A percentile compares a stretch with the other conserved stretches of the same genome.
phyloP scores from a whole-genome alignment of 1,284 basidiomycete species.

The Vanrija humicola region DNA sequence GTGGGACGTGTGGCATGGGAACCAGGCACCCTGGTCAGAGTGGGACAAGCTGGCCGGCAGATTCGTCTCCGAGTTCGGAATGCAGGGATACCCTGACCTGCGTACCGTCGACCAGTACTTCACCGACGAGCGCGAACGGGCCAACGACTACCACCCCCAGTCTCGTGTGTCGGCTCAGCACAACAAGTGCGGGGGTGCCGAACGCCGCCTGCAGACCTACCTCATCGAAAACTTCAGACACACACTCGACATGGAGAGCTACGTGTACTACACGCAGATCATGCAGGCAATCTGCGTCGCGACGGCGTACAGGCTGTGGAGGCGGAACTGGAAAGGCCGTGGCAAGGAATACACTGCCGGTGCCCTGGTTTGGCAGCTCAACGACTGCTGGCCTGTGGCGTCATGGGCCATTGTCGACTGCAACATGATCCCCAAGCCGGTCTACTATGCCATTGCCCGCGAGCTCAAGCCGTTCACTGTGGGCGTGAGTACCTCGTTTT shows the following conservation, averaged over 20 bases:
- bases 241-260: conserved; percentile 79
- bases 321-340: conserved; percentile 67
- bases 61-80: conserved; percentile 63
- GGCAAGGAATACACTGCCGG: conserved; percentile 69
- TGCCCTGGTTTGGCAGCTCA: conserved; percentile 79
- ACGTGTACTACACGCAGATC: conserved; percentile 73
- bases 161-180: conserved; percentile 76
- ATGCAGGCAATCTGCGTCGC: conserved; percentile 77
- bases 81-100: conserved; percentile 69
- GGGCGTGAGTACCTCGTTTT: conserved; percentile 57
- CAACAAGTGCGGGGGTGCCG: conserved; percentile 81
- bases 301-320: conserved; percentile 70
- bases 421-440: conserved; percentile 69
- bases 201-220: conserved; percentile 82
- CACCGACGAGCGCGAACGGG: conserved; percentile 9
- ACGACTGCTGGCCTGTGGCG: conserved; percentile 76
- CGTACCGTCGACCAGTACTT: conserved; percentile 77
- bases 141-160: conserved; percentile 71
- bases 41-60: conserved; percentile 80
- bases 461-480: conserved; percentile 70
- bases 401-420: conserved; percentile 77
- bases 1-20: conserved; percentile 86
- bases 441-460: conserved; percentile 65
- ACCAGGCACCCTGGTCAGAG: conserved; percentile 82
- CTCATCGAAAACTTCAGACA: conserved; percentile 82